Conservation (phyloP, 495 filamentous ascomycete species). For the Hypomontagnella submonticulosa region DNA sequence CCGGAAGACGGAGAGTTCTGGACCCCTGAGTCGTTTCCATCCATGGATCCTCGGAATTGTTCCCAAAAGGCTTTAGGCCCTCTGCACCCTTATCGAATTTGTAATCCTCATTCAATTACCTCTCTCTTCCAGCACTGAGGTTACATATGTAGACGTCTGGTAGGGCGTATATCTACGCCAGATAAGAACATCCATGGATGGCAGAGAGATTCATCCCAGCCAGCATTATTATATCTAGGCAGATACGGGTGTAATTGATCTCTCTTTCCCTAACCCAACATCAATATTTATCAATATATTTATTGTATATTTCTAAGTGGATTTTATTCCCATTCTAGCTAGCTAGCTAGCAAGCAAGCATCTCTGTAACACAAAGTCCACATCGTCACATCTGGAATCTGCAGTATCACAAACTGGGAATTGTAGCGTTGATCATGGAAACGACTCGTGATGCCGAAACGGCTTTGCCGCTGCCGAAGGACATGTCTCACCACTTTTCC, state of each 20-base stretch:
- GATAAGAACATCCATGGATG: constrained; percentile 5
- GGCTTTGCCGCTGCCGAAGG: constrained; percentile 65
- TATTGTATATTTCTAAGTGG: too few relatives aligned
- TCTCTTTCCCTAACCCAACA: too few relatives aligned
- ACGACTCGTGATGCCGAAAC: constrained; percentile 26
- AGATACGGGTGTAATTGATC: too few relatives aligned
- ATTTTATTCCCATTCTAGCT: too few relatives aligned
- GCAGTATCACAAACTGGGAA: not conserved
- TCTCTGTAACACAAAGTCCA: not conserved
- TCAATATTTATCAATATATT: too few relatives aligned
- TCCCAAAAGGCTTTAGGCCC: constrained; percentile 23
- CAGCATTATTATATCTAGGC: too few relatives aligned
- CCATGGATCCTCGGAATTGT: constrained; percentile 20
- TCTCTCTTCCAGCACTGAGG: not conserved
- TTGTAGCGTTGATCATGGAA: constrained; percentile 30
- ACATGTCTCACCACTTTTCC: constrained; percentile 84
- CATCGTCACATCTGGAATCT: not conserved
- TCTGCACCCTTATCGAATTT: constrained; percentile 36
- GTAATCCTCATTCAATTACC: constrained; percentile 14
- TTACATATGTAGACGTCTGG: constrained; percentile 10
- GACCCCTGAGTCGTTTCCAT: constrained; percentile 19
- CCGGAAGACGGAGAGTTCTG: not conserved
- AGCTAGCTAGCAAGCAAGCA: too few relatives aligned
- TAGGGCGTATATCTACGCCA: constrained; percentile 12
- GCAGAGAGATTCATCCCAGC: not conserved